A percentile compares a stretch with the other conserved stretches of the same genome.
phyloP scores from a whole-genome alignment of 495 filamentous ascomycete species.

The Hyaloscypha finlandica region DNA sequence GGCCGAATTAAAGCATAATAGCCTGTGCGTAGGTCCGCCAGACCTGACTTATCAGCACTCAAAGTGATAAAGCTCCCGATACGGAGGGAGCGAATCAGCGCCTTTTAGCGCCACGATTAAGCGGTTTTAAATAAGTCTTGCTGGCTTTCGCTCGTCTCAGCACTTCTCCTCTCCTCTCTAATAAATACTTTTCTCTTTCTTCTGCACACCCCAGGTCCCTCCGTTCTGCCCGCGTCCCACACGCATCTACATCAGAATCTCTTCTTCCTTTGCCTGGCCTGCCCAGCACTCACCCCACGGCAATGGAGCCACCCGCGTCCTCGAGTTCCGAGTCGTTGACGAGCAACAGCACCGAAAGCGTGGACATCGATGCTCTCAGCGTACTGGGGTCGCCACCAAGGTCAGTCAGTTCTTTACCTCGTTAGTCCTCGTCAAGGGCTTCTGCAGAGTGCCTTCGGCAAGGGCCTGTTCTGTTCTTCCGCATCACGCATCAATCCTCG shows the following conservation, averaged over 20 bases:
- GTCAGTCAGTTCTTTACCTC: conserved; percentile 17
- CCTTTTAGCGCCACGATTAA: conserved; percentile 14
- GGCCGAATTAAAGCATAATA: conserved; percentile 25
- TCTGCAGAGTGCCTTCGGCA: neutral
- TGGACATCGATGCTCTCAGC: conserved; percentile 26
- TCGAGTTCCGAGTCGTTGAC: conserved; percentile 32
- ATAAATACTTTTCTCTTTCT: conserved; percentile 2
- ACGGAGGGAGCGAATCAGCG: conserved; percentile 17
- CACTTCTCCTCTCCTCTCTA: conserved; percentile 5
- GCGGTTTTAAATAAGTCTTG: conserved; percentile 22
- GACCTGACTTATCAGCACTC: conserved; percentile 26
- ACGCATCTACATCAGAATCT: neutral
- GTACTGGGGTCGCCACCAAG: conserved; percentile 14
- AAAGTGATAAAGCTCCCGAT: conserved; percentile 21
- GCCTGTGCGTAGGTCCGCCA: conserved; percentile 21
- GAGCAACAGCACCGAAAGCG: conserved; percentile 24
- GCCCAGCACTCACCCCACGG: neutral
- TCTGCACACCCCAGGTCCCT: neutral
- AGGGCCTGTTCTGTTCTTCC: neutral
- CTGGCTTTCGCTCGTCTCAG: conserved; percentile 1
- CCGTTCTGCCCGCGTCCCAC: neutral
- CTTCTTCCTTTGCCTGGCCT: neutral
- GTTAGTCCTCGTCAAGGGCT: conserved; percentile 5
- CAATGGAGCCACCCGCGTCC: conserved; percentile 15
- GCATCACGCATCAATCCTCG: neutral